Base-by-base conservation (phyloP, 495 filamentous ascomycete genomes). In the Penicillium alfredii region DNA sequence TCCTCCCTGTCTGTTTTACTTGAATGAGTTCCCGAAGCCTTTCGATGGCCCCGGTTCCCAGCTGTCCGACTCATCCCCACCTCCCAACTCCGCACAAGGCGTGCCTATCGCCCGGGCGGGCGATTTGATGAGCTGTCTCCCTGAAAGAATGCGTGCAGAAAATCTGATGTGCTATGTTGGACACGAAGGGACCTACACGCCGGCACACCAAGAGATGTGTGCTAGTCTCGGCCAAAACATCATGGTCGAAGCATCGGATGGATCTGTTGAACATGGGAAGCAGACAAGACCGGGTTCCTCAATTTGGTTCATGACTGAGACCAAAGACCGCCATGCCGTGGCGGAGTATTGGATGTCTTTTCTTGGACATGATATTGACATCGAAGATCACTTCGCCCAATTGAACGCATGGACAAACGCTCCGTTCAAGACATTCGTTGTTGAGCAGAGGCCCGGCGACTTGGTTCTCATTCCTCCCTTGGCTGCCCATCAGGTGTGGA, bases 91-190 rank as follows among this genome's bases (percentile, higher is more conserved):
- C 3, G 21, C 29, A 14, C 17, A 52, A 2, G 43, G 40, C 3
- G 26, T 33, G 0, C 24, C 11, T 8, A 70, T 84, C 42, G 77
- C 77, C 6, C 68, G 69, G 29, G 79, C 88, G 3, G 88, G 87
- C 5, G 92, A 98, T 49, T 61, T 98, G 16, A 98, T 98, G 92
- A 88, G 86, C 55, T 86, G 81, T 44, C 73, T 98, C n/a, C 85
- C 88, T 0, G 59, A 71, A 8, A 66, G 78, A 13, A 92, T 94
- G 84, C 77, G 88, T 12, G 92, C 92, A 5, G 82, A 93, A 42
- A 98, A 98, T 40, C 71, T 98, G 52, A 95, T 96, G 90, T 96
- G 89, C 62, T 98, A 98, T 54, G 82, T 96, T 45, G 92, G 92
- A 2, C 92, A 96, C 49, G 92, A 98, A 63, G 92, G 92, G 1